phyloP scores from a whole-genome alignment of 2,329 filamentous ascomycete species.

The Paradendryphiella salina region DNA sequence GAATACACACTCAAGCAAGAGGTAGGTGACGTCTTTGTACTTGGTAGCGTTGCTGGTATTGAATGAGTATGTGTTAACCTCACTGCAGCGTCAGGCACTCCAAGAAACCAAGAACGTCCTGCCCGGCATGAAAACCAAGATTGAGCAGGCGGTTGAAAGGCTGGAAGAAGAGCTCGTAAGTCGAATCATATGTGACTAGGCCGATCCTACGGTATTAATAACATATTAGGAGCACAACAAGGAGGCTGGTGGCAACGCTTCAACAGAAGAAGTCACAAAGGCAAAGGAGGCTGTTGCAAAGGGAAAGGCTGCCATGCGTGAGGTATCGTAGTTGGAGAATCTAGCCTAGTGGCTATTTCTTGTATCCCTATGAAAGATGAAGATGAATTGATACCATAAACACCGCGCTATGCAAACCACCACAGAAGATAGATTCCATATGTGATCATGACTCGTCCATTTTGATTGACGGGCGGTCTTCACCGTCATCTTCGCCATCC shows the following conservation, averaged over 20 bases:
- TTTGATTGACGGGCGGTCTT: slow-evolving; percentile 23
- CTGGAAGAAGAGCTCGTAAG: slow-evolving; percentile 76
- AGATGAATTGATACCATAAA: slow-evolving; percentile 25
- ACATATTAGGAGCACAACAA: slow-evolving; percentile 49
- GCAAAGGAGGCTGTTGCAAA: slow-evolving; percentile 49
- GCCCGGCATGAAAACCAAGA: slow-evolving; percentile 69
- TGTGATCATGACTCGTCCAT: slow-evolving; percentile 39
- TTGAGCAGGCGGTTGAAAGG: slow-evolving; percentile 70
- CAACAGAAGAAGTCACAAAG: slow-evolving; percentile 52
- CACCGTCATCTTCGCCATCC: slow-evolving; percentile 38
- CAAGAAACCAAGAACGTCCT: slow-evolving; percentile 87
- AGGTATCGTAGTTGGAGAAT: slow-evolving; percentile 29
- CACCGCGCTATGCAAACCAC: slow-evolving; percentile 42
- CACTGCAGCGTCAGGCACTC: slow-evolving; percentile 70
- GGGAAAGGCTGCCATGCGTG: slow-evolving; percentile 46
- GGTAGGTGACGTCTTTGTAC: slow-evolving; percentile 55
- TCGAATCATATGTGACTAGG: slow-evolving; percentile 32
- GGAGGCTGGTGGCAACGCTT: slow-evolving; percentile 44
- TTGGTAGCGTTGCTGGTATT: not conserved
- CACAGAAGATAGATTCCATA: not conserved
- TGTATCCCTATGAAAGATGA: slow-evolving; percentile 4
- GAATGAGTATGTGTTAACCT: slow-evolving; percentile 10
- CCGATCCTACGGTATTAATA: not conserved
- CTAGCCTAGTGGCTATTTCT: not conserved
- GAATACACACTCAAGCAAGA: slow-evolving; percentile 84